phyloP scores from a whole-genome alignment of 2,329 filamentous ascomycete genomes.

The Helotiales sp. region DNA sequence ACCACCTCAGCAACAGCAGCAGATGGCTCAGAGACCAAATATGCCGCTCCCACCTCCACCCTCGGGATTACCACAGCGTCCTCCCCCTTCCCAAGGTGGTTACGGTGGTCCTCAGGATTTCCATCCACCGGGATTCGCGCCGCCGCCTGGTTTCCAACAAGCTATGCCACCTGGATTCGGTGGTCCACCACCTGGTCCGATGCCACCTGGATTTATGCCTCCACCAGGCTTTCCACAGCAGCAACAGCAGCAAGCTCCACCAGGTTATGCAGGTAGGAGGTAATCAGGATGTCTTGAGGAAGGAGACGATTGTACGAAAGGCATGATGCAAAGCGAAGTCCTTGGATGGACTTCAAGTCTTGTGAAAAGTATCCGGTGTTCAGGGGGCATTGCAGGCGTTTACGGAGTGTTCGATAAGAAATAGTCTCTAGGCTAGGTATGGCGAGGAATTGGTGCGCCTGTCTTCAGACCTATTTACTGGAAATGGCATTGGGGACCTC shows the following conservation, averaged over 20 bases:
- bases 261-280: conserved; percentile 40
- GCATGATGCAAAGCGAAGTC: not conserved
- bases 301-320: not conserved
- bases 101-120: conserved; percentile 68
- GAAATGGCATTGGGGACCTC: not conserved
- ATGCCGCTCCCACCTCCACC: conserved; percentile 63
- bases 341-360: conserved; percentile 4
- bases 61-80: conserved; percentile 63
- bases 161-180: conserved; percentile 50
- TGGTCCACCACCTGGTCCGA: conserved; percentile 33
- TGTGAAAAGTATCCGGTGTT: conserved; percentile 7
- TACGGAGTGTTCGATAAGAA: not conserved
- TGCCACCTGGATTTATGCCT: conserved; percentile 38
- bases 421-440: not conserved
- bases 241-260: conserved; percentile 35
- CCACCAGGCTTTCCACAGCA: conserved; percentile 39
- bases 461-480: not conserved
- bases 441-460: not conserved
- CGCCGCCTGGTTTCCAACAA: conserved; percentile 52
- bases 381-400: conserved; percentile 15
- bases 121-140: conserved; percentile 49
- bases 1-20: conserved; percentile 38
- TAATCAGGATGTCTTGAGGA: not conserved
- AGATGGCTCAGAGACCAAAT: conserved; percentile 39
- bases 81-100: conserved; percentile 70